phyloP scores from a whole-genome alignment of 768 basidiomycete genomes.

The Lactifluus pinguis region DNA sequence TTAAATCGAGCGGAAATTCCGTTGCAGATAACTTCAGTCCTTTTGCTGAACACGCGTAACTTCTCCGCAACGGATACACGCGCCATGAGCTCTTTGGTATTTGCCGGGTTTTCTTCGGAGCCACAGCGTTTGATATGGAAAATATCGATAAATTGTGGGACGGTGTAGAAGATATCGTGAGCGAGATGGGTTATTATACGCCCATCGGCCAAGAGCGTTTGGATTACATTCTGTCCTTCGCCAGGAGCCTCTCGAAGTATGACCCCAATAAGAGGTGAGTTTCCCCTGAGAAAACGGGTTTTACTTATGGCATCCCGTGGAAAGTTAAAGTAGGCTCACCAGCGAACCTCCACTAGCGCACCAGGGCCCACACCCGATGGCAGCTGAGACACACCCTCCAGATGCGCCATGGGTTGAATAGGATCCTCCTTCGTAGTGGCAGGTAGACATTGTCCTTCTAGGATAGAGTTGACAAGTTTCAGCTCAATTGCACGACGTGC shows the following conservation, averaged over 20 bases:
- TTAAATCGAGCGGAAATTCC: conserved; percentile 26
- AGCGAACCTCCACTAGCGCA: conserved; percentile 25
- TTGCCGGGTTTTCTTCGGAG: conserved; percentile 21
- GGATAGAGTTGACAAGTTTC: conserved; percentile 10
- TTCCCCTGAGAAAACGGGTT: neutral
- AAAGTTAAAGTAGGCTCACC: conserved; percentile 16
- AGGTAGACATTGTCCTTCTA: neutral
- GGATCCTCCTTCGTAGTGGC: neutral
- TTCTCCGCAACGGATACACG: conserved; percentile 54
- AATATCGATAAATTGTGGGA: conserved; percentile 46
- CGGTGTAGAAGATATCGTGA: conserved; percentile 48
- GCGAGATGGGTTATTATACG: neutral
- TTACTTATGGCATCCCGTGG: neutral
- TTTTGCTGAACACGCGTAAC: conserved; percentile 45
- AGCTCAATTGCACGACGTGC: conserved; percentile 2
- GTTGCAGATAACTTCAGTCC: conserved; percentile 34
- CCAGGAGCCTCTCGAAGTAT: conserved; percentile 1
- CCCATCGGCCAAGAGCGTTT: conserved; percentile 4
- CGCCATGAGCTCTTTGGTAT: conserved; percentile 39
- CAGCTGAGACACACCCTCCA: neutral
- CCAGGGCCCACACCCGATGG: conserved; percentile 21
- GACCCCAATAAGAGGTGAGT: neutral
- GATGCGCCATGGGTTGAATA: neutral
- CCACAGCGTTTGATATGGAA: conserved; percentile 46
- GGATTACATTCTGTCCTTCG: conserved; percentile 7